Evolutionary conservation across 495 filamentous ascomycete genomes (phyloP), one percentile per base, ranked within the genome.

Genomic region (Penicillium chermesinum): DNA sequence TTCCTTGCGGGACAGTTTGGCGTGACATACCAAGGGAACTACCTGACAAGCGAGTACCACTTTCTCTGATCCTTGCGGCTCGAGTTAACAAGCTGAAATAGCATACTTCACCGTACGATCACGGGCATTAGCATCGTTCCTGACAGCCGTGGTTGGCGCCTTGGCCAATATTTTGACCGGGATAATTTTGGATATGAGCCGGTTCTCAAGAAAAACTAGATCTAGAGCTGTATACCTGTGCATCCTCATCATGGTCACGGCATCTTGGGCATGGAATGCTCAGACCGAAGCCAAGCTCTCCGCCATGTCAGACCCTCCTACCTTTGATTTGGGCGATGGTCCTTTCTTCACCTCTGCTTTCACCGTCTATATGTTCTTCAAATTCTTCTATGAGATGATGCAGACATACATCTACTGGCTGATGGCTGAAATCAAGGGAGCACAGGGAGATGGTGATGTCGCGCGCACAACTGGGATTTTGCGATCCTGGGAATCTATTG

Each of bases 101-200:
- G 75, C 76, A 41, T 82, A 83, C 53, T 82, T 83, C 58, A 75
- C 74, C 1, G 78, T 83, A 7, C 71, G 77, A 1, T 64, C 75
- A 1, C 66, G 79, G 6, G 73, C 78, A 0, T 62, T 83, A 1
- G 75, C 73, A 1, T 66, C 77, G 18, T 66, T 71, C n/a, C 64
- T 70, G 0, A 74, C 73, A 17, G 62, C 55, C 2, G 51, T 79
- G 18, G 69, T 68, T 4, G 67, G 66, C 1, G 78, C 73, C 4
- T 53, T 68, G 16, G 74, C 74, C 37, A 75, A 75, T 44, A 44
- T 78, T 32, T 61, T 67, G 45, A 77, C 69, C 55, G 75, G 75
- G 1, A 67, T 68, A 53, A 64, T 75, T 39, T 64, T 75, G 12
- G 75, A 78, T 49, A 40, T 65, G 2, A 68, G 65, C 38, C 42